Conservation (phyloP, 192 early-diverging fungal genomes). For the Mortierella claussenii region DNA sequence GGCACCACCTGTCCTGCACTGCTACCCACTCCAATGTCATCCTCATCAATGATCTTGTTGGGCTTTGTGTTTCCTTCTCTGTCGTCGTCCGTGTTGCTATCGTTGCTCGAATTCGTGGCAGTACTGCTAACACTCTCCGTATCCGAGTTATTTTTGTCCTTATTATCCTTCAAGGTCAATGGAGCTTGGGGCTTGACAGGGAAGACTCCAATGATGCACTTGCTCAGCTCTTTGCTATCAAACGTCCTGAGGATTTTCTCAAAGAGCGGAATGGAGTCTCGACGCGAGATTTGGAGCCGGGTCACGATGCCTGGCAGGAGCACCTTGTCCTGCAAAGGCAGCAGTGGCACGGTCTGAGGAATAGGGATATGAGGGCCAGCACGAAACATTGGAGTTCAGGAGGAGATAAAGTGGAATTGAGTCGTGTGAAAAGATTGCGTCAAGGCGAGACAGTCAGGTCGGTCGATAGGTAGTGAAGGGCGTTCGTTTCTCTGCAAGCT, state of each 20-base stretch:
- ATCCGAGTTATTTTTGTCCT: slow-evolving; percentile 10
- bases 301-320: slow-evolving; percentile 73
- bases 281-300: slow-evolving; percentile 65
- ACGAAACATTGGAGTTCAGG: slow-evolving; percentile 37
- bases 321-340: slow-evolving; percentile 66
- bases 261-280: slow-evolving; percentile 65
- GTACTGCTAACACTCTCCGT: too few species aligned
- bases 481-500: too few species aligned
- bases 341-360: slow-evolving; percentile 58
- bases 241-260: slow-evolving; percentile 53
- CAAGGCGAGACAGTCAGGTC: too few species aligned
- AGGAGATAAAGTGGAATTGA: too few species aligned
- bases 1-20: slow-evolving; percentile 22
- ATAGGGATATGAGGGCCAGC: slow-evolving; percentile 37
- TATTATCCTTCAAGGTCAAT: not conserved
- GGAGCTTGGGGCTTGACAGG: slow-evolving; percentile 16
- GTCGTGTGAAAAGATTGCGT: too few species aligned
- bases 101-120: not conserved
- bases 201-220: slow-evolving; percentile 58
- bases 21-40: slow-evolving; percentile 4
- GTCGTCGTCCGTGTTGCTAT: not conserved
- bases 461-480: too few species aligned
- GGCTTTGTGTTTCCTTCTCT: not conserved
- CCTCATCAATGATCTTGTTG: too few species aligned
- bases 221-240: slow-evolving; percentile 52